These are phyloP conservation scores for Eucalyptus sp. DNA, from an alignment of 345 rosid genomes.

Conservation along the genomic window DNA sequence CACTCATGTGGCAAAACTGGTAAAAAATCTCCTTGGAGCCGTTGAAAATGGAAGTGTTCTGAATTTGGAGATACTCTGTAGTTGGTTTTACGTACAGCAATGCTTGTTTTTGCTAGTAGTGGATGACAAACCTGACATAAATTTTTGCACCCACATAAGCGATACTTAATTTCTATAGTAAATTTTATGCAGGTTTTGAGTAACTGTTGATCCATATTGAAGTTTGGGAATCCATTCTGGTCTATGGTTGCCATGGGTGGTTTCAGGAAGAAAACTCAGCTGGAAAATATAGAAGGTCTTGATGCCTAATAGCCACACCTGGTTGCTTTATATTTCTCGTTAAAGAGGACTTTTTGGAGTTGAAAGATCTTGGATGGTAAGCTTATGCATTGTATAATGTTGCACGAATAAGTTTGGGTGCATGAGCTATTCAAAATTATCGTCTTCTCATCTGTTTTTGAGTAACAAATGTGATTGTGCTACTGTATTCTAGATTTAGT, in stretches of 20 bases:
- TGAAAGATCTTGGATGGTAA: constrained; percentile 65
- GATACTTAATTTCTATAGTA: neutral
- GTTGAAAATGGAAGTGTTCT: neutral
- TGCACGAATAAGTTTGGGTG: neutral
- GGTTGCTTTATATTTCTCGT: constrained; percentile 47
- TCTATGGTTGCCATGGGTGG: constrained; percentile 89
- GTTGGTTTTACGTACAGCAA: neutral
- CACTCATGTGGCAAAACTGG: neutral
- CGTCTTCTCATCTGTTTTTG: no score
- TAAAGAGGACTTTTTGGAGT: constrained; percentile 48
- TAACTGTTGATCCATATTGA: constrained; percentile 61
- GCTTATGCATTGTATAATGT: neutral
- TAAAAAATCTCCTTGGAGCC: neutral
- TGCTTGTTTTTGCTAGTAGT: neutral
- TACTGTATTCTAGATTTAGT: neutral
- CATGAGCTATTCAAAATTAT: neutral
- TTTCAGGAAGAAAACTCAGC: constrained; percentile 76
- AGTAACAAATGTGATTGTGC: neutral
- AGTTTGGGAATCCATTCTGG: constrained; percentile 73
- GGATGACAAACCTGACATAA: neutral
- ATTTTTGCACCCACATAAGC: accelerated
- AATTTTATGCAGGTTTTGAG: constrained; percentile 58
- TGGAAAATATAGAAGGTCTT: constrained; percentile 64
- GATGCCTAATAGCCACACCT: constrained; percentile 83
- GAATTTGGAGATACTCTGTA: neutral